A percentile compares a stretch with the other conserved stretches of the same genome.
Evolutionary conservation across 495 filamentous ascomycete genomes (phyloP).

Genomic region (Neurospora sp.): DNA sequence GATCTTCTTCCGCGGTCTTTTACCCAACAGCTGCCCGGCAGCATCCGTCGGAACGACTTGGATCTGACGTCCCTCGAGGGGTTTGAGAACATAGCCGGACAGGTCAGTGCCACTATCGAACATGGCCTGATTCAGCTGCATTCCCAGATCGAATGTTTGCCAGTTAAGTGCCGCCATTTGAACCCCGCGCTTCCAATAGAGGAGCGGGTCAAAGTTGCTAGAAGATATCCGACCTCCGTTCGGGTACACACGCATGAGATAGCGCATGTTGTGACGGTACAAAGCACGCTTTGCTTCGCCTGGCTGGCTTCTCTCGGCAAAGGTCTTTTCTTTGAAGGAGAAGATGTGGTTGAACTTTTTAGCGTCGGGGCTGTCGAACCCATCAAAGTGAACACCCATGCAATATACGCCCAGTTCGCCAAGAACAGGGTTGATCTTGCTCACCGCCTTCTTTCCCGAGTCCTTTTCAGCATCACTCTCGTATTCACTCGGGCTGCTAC

Average conservation of each 20-base stretch:
- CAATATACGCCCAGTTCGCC: constrained; percentile 86
- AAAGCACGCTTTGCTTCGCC: constrained; percentile 62
- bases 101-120: constrained; percentile 85
- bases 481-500: constrained; percentile 47
- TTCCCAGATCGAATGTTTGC: constrained; percentile 92
- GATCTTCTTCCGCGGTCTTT: constrained; percentile 64
- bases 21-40: constrained; percentile 34
- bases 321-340: constrained; percentile 81
- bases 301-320: constrained; percentile 64
- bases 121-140: constrained; percentile 97
- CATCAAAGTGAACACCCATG: constrained; percentile 71
- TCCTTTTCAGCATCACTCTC: constrained; percentile 46
- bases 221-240: constrained; percentile 68
- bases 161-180: constrained; percentile 97
- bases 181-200: constrained; percentile 88
- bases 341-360: constrained; percentile 85
- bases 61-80: constrained; percentile 63
- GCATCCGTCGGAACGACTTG: constrained; percentile 36
- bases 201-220: constrained; percentile 83
- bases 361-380: constrained; percentile 64
- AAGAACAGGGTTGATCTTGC: constrained; percentile 76
- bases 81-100: constrained; percentile 89
- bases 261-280: constrained; percentile 79
- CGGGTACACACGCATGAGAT: constrained; percentile 91
- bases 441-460: constrained; percentile 52